Base-by-base conservation (phyloP, 2,329 filamentous ascomycete genomes). In the Pochonia chlamydosporia region DNA sequence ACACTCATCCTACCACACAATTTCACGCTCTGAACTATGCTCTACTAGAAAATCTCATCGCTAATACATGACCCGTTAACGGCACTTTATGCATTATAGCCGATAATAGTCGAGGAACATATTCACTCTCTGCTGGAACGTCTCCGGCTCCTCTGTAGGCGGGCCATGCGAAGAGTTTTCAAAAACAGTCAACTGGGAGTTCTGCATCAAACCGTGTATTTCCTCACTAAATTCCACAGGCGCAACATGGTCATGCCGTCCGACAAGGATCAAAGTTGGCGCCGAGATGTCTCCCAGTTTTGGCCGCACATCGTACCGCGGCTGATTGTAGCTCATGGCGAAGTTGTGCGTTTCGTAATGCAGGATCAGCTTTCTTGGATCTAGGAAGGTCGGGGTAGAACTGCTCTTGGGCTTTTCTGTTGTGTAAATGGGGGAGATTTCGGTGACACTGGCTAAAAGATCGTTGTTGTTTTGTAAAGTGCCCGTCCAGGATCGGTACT, bases 321-420 rank as follows among this genome's bases (percentile, higher is more conserved):
- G 55, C 25, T 48, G 36, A 21, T 51, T 59, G 33, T 50, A 47
- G 2, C 54, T 53, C 28, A 57, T 56, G 11, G 56, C 55, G 14
- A 52, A 51, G 44, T 59, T 58, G 26, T 58, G 53, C 13, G 53
- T 55, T 37, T 59, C 49, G 24, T 51, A 58, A 28, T 49, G 56
- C 23, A 57, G 24, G 4, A 49, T 41, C 14, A 48, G 11, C 4
- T 44, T 7, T 4, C 42, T 21, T 2, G 31, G 24, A 11, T 42
- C 30, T 9, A 23, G 5, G 3, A 25, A 10, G 23, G 14, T 30
- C 13, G 20, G 23, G 18, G 3, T n/a, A 2, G 39, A 11, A 3
- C 20, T 7, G 28, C 24, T 7, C 11, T 16, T 28, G 7, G 31
- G 20, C 8, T 23, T 26, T 26, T 51, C 48, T 10, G 52, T 47